A percentile compares a stretch with the other conserved stretches of the same genome.
Conservation (phyloP, 805 yeast genomes). For the Wickerhamomyces pijperi region DNA sequence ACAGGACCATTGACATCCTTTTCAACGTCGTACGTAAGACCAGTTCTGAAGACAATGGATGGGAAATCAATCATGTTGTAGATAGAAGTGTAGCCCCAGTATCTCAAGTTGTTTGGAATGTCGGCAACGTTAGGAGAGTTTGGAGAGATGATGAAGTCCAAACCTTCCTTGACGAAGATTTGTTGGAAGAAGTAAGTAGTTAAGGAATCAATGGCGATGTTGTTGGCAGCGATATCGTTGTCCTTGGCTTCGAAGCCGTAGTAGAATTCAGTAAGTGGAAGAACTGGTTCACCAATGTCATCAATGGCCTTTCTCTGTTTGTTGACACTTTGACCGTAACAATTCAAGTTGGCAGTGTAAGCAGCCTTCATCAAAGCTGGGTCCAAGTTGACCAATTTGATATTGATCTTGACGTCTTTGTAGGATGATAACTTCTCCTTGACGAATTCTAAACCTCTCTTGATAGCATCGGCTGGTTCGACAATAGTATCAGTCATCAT, state of each 20-base stretch:
- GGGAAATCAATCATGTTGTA: constrained; percentile 70
- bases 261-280: constrained; percentile 53
- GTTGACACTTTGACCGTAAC: constrained; percentile 49
- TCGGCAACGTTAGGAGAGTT: constrained; percentile 64
- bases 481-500: constrained; percentile 56
- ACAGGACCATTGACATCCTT: constrained; percentile 6
- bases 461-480: constrained; percentile 54
- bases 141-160: constrained; percentile 62
- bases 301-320: constrained; percentile 42
- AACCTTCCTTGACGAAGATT: constrained; percentile 38
- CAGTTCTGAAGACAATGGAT: constrained; percentile 53
- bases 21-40: constrained; percentile 44
- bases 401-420: constrained; percentile 27
- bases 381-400: constrained; percentile 39
- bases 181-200: constrained; percentile 41
- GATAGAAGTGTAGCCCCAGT: constrained; percentile 73
- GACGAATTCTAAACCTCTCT: constrained; percentile 40
- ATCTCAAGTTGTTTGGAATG: constrained; percentile 46
- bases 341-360: constrained; percentile 41
- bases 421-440: constrained; percentile 32
- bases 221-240: constrained; percentile 47
- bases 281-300: constrained; percentile 60
- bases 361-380: constrained; percentile 40
- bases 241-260: constrained; percentile 50
- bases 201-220: constrained; percentile 44